Conservation (phyloP, 305 asterid species). For the Striga hermonthica region DNA sequence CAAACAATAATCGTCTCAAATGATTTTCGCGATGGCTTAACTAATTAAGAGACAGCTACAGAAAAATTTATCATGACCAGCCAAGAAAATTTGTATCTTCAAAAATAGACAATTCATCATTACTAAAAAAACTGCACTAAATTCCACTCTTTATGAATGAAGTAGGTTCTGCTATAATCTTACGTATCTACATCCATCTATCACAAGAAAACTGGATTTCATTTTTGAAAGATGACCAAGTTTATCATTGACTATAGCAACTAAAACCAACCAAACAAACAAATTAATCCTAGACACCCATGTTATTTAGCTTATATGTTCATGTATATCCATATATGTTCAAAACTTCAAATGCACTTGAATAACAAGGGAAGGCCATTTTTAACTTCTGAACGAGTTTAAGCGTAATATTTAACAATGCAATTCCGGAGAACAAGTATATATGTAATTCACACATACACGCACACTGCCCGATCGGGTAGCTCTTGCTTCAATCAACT, state of each 20-base stretch:
- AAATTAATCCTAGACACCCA: neutral
- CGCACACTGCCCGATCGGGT: neutral
- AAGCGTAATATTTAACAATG: neutral
- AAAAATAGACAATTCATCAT: neutral
- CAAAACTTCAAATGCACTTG: neutral
- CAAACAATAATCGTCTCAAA: neutral
- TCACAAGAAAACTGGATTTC: too few relatives aligned
- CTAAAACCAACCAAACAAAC: too few relatives aligned
- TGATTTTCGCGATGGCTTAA: neutral
- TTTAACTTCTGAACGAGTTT: neutral
- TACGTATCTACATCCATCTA: too few relatives aligned
- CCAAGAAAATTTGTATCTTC: too few relatives aligned
- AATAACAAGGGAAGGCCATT: neutral
- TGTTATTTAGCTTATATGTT: neutral
- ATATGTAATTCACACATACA: neutral
- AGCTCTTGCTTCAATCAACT: too few relatives aligned
- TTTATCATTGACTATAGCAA: too few relatives aligned
- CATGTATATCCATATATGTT: neutral
- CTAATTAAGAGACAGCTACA: neutral
- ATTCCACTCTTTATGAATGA: too few relatives aligned
- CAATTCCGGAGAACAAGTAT: neutral
- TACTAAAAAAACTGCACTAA: neutral
- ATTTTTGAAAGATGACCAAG: too few relatives aligned
- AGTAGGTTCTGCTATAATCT: too few relatives aligned
- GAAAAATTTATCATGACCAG: too few relatives aligned